Percentiles rank a stretch among this genome's conserved stretches.
Evolutionary conservation across 106 monocot genomes (phyloP).

Genomic region (Phalaenopsis equestris): DNA sequence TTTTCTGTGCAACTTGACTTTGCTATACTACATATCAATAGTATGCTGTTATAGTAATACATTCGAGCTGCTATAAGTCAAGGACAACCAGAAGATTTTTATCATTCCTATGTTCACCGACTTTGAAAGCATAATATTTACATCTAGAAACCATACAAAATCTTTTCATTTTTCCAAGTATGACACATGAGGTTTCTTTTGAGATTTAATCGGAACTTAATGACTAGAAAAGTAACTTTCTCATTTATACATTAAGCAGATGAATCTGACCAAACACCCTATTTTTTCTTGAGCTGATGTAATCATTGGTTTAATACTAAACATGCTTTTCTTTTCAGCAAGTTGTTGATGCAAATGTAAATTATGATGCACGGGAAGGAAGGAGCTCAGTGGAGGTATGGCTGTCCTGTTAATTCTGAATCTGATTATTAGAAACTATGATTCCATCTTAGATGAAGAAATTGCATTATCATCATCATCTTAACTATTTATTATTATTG

Average conservation of each 20-base stretch:
- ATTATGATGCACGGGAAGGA: constrained; percentile 87
- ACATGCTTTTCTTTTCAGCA: constrained; percentile 41
- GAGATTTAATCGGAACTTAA: neutral
- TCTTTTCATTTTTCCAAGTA: neutral
- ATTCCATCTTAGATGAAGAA: neutral
- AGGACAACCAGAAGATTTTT: neutral
- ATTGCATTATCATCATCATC: neutral
- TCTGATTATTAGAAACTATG: neutral
- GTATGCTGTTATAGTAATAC: neutral
- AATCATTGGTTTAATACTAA: neutral
- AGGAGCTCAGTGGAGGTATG: constrained; percentile 78
- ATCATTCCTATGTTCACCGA: neutral
- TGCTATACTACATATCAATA: neutral
- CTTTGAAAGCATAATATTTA: neutral
- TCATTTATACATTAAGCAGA: neutral
- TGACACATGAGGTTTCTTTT: neutral
- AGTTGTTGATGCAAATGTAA: constrained; percentile 73
- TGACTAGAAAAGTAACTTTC: neutral
- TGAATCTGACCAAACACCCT: neutral
- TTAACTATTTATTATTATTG: neutral
- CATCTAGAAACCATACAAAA: neutral
- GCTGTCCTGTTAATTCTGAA: neutral
- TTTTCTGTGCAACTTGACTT: neutral
- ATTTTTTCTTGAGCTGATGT: neutral
- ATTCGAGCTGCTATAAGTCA: neutral